Base-by-base conservation (phyloP, 345 rosid species). In the Arabidopsis arenosa region DNA sequence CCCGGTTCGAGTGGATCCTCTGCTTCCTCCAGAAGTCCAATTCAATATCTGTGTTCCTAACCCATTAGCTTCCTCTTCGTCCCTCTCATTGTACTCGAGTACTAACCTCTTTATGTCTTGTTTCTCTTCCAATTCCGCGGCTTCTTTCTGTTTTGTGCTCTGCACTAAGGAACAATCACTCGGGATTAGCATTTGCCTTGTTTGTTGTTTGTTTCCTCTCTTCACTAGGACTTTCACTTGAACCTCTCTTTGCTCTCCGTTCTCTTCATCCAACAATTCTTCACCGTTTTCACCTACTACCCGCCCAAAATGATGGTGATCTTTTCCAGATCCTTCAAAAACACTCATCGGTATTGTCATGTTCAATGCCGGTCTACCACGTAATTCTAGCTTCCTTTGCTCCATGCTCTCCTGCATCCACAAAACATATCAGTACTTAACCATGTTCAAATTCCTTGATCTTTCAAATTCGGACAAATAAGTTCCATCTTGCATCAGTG, bases 61-160 rank as follows among this genome's bases (percentile, higher is more conserved):
- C 36, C 94, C 98, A 39, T 88, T 87, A 59, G 77, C 89, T 81
- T 88, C 96, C 81, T 92, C 99, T 84, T 95, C 99, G 74, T 89
- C 98, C 62, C 99, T 84, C 66, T 95, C 99, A 66, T 92, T 92
- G 79, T 92, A 95, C 84, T 95, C 99, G 58, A 95, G 82, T 13
- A 95, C 97, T 51, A 88, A 86, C 84, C 99, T 91, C 86, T 95
- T 95, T 57, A 95, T 95, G 73, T 95, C 98, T 78, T 91, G 97
- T 83, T 95, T 95, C 85, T 95, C 99, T 86, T 92, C 99, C 33
- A 92, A 73, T 63, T 95, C 99, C 0, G 96, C 98, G 32, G 96
- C 99, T 84, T 89, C 99, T 80, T 89, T 93, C 94, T 92, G 99
- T 81, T 93, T 92, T 18, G 97, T 95, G 89, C 99, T 87, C 83